These are phyloP conservation scores for Gossypium laxum DNA, from an alignment of 441 rosid species.

Conservation along the genomic window DNA sequence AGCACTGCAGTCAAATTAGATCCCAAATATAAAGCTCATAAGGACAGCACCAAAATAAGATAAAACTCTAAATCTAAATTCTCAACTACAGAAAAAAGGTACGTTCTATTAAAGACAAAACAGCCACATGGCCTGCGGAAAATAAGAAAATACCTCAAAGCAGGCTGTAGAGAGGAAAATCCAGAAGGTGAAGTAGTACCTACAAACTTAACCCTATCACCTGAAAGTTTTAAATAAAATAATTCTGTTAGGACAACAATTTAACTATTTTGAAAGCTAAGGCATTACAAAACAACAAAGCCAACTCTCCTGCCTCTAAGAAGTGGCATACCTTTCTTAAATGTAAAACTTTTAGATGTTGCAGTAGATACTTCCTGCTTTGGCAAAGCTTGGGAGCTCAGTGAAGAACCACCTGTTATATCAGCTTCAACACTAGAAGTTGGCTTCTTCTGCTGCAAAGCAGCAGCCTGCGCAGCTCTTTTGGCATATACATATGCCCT, in stretches of 20 bases:
- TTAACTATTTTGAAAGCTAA: neutral
- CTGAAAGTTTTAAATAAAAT: constrained; percentile 31
- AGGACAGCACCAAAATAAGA: neutral
- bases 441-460: constrained; percentile 65
- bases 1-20: neutral
- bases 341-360: constrained; percentile 69
- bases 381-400: constrained; percentile 62
- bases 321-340: constrained; percentile 57
- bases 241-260: constrained; percentile 14
- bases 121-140: neutral
- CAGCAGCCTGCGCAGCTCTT: constrained; percentile 55
- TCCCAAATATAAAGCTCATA: neutral
- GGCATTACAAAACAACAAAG: neutral
- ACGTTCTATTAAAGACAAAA: neutral
- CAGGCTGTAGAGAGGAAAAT: constrained; percentile 42
- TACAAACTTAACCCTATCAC: constrained; percentile 79
- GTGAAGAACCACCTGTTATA: constrained; percentile 76
- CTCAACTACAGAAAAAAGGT: neutral
- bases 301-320: neutral
- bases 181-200: constrained; percentile 40
- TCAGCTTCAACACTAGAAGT: constrained; percentile 92
- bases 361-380: constrained; percentile 92
- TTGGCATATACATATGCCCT: constrained; percentile 58
- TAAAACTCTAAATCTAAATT: neutral
- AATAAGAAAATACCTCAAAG: constrained; percentile 32